These are phyloP conservation scores for Wickerhamiella azymoides DNA, from an alignment of 805 yeast genomes.

Conservation along the genomic window DNA sequence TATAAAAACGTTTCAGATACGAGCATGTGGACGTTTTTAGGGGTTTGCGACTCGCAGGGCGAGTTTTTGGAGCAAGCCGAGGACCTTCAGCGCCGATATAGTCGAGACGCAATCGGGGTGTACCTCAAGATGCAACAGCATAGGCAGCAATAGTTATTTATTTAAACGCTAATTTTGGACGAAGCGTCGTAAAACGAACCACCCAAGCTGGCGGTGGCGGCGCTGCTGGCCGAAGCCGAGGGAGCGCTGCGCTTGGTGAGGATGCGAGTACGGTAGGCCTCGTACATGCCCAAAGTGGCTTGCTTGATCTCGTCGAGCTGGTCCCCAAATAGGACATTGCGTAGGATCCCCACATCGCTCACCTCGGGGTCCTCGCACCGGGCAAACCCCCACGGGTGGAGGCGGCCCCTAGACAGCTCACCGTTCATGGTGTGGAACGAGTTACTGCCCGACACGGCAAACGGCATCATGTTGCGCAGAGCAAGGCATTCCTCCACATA, in stretches of 20 bases:
- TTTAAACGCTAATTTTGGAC: neutral
- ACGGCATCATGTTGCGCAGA: conserved; percentile 41
- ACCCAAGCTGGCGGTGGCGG: neutral
- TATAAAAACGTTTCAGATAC: conserved; percentile 21
- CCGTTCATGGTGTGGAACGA: conserved; percentile 24
- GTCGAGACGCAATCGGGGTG: conserved; percentile 14
- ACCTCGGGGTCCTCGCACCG: conserved; percentile 30
- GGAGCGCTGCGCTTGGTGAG: conserved; percentile 28
- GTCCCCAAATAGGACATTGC: conserved; percentile 65
- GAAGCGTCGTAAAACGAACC: neutral
- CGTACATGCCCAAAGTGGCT: conserved; percentile 52
- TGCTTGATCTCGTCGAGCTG: conserved; percentile 47
- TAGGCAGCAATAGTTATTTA: neutral
- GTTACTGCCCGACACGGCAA: conserved; percentile 44
- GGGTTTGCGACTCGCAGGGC: conserved; percentile 9
- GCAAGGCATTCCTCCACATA: conserved; percentile 24
- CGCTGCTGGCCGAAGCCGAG: conserved; percentile 2
- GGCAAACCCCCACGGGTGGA: conserved; percentile 57
- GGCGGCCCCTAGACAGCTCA: conserved; percentile 35
- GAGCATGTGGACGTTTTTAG: conserved; percentile 25
- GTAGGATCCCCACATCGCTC: conserved; percentile 32
- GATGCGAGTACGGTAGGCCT: conserved; percentile 47
- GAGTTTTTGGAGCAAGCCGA: conserved; percentile 6
- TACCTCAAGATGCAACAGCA: conserved; percentile 7
- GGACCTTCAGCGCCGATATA: conserved; percentile 5